Evolutionary conservation across 2,329 filamentous ascomycete species (phyloP).

Genomic region (Teratosphaeria zuluensis): DNA sequence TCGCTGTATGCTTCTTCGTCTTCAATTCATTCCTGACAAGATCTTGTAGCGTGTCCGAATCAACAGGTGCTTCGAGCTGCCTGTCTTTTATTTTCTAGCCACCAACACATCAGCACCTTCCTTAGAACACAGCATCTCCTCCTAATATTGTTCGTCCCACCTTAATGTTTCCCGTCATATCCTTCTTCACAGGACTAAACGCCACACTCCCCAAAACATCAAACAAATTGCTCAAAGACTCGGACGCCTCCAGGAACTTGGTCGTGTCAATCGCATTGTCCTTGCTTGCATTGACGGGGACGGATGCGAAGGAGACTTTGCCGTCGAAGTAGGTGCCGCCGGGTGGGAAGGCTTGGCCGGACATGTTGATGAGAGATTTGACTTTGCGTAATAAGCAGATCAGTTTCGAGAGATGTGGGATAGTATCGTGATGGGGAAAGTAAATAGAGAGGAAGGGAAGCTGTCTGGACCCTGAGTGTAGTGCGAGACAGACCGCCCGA

Average conservation of each 20-base stretch:
- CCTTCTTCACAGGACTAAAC: conserved; percentile 82
- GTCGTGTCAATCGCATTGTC: conserved; percentile 71
- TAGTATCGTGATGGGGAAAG: not conserved
- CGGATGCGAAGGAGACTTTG: conserved; percentile 72
- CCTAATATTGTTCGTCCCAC: conserved; percentile 34
- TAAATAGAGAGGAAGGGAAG: too few relatives aligned
- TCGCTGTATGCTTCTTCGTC: conserved; percentile 76
- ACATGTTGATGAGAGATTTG: conserved; percentile 7
- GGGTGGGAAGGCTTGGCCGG: conserved; percentile 35
- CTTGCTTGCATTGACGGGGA: conserved; percentile 63
- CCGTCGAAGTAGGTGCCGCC: conserved; percentile 78
- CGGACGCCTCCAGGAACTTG: conserved; percentile 84
- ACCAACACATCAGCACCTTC: not conserved
- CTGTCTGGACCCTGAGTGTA: too few relatives aligned
- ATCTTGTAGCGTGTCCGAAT: conserved; percentile 76
- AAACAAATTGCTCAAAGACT: conserved; percentile 79
- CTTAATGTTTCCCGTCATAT: conserved; percentile 87
- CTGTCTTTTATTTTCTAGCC: conserved; percentile 78
- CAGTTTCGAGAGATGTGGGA: too few relatives aligned
- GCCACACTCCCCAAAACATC: conserved; percentile 58
- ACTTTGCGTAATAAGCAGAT: too few relatives aligned
- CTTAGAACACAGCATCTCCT: not conserved
- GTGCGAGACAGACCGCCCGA: too few relatives aligned
- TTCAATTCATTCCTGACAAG: conserved; percentile 82
- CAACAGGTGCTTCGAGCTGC: conserved; percentile 64